A percentile compares a stretch with the other conserved stretches of the same genome.
These are phyloP conservation scores for Schizonepeta tenuifolia DNA, from an alignment of 257 asterid species.

Conservation along the genomic window DNA sequence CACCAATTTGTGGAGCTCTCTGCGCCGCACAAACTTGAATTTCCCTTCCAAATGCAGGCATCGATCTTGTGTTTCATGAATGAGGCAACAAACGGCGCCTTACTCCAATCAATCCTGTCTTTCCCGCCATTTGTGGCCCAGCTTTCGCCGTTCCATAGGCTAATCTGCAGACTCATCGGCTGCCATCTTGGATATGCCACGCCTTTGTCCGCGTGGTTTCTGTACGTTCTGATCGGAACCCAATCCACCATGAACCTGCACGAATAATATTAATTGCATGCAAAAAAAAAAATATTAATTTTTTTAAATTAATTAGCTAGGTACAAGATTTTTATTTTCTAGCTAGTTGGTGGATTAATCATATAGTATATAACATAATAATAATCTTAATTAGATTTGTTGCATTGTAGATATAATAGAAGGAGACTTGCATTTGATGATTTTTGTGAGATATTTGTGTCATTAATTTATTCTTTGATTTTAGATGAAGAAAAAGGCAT, in stretches of 20 bases:
- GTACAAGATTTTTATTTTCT: too few species aligned
- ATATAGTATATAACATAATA: too few species aligned
- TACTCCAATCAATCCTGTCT: slow-evolving; percentile 68
- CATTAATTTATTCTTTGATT: not conserved
- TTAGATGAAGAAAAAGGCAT: not conserved
- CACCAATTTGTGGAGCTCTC: slow-evolving; percentile 66
- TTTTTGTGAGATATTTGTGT: not conserved
- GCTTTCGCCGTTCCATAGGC: slow-evolving; percentile 70
- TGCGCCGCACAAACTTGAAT: slow-evolving; percentile 49
- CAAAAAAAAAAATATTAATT: too few species aligned
- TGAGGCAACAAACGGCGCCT: slow-evolving; percentile 63
- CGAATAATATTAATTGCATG: not conserved
- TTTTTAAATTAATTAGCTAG: too few species aligned
- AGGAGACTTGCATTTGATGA: not conserved
- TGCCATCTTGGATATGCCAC: slow-evolving; percentile 66
- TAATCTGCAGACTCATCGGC: slow-evolving; percentile 58
- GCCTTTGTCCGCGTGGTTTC: slow-evolving; percentile 78
- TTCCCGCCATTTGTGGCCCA: slow-evolving; percentile 90
- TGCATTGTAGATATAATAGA: not conserved
- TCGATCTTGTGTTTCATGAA: slow-evolving; percentile 59
- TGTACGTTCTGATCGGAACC: slow-evolving; percentile 83
- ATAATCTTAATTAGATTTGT: too few species aligned
- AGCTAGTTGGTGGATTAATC: too few species aligned
- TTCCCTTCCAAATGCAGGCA: slow-evolving; percentile 74
- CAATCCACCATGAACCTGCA: slow-evolving; percentile 89